Base-by-base conservation (phyloP, 2,329 filamentous ascomycete genomes). In the Pezicula rhizophila region DNA sequence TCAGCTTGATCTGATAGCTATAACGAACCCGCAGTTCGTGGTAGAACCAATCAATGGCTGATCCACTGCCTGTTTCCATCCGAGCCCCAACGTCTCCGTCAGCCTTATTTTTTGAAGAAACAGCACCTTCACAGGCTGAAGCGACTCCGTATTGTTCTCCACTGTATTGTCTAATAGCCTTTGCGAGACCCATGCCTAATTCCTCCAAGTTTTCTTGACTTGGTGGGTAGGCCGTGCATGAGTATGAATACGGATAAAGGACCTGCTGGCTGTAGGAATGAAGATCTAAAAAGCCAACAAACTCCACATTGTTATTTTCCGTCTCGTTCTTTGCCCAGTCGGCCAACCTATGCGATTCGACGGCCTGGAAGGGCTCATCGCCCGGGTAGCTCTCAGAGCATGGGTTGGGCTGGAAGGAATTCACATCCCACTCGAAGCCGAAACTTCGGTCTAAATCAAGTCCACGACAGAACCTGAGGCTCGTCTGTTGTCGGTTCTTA, bases 201-300 rank as follows among this genome's bases (percentile, higher is more conserved):
- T 99, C 93, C 67, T 96, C 82, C 1, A 99, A 78, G 59, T 95
- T 95, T 68, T 99, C 93, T 14, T 93, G 73, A 34, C 90, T 90
- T 0, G 92, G 91, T 11, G 93, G 92, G 25, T 83, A 74, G 5
- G 79, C 75, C 5, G 74, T 71, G 72, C 93, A 99, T 11, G 87
- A 88, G 68, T 89, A 96, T 5, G 87, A 84, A 65, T 91, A 97
- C 0, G 93, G 93, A 64, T 93, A 96, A 8, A 97, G 76, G 18
- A 99, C 85, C 68, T 96, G 87, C 69, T 99, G 91, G 0, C 89
- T 95, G 67, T 97, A 99, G 2, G 89, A 92, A 68, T 99, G 93
- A 23, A 97, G 75, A 65, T 99, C 93, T 40, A 97, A 65, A 55
- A 95, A 85, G 3, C 85, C 89, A n/a, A 91, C 79, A 57, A 97